phyloP scores from a whole-genome alignment of 2,329 filamentous ascomycete species.

The Chalara sp. region DNA sequence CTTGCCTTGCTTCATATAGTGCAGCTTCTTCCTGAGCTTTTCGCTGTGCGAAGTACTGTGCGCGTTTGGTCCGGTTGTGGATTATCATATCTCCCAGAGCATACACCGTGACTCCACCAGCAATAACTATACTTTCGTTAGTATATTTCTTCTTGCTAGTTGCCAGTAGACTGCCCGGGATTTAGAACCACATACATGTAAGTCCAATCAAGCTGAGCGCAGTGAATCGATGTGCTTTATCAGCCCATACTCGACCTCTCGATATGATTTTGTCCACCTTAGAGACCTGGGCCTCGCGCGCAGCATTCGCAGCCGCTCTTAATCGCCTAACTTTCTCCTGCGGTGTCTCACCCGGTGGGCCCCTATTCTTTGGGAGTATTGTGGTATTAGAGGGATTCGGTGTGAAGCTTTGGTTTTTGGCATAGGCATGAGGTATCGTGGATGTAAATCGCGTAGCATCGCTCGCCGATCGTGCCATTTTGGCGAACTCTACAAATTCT shows the following conservation, averaged over 20 bases:
- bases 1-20: conserved; percentile 35
- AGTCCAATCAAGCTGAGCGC: conserved; percentile 26
- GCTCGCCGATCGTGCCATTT: conserved; percentile 59
- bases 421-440: conserved; percentile 62
- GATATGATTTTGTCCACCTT: conserved; percentile 25
- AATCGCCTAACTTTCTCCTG: conserved; percentile 29
- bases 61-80: conserved; percentile 59
- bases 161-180: not conserved
- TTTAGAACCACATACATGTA: conserved; percentile 21
- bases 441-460: conserved; percentile 76
- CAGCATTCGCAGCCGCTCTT: conserved; percentile 27
- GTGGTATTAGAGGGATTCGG: conserved; percentile 8
- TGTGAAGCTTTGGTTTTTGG: conserved; percentile 41
- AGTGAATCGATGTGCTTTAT: conserved; percentile 29
- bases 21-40: conserved; percentile 38
- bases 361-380: conserved; percentile 9
- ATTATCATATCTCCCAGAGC: conserved; percentile 60
- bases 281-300: conserved; percentile 24
- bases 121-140: conserved; percentile 39
- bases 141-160: not conserved
- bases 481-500: not conserved
- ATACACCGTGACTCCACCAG: conserved; percentile 54
- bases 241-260: conserved; percentile 28
- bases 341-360: conserved; percentile 27
- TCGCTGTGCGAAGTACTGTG: conserved; percentile 49